Conservation (phyloP, 768 basidiomycete species). For the Suillus bovinus region DNA sequence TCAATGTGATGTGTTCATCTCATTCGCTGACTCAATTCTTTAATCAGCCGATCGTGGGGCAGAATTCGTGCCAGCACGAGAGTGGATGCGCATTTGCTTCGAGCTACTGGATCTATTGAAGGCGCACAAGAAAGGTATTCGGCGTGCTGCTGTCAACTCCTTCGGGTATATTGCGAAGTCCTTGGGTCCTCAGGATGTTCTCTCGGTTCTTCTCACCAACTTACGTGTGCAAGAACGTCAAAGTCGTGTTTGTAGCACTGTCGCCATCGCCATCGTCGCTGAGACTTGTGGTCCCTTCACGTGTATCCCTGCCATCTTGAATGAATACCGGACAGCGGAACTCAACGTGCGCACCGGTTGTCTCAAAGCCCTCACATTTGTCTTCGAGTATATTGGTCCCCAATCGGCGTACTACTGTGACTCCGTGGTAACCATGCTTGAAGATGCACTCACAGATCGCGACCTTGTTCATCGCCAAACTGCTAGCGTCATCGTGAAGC, state of each 20-base stretch:
- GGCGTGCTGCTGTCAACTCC: constrained; percentile 98
- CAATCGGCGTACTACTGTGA: constrained; percentile 97
- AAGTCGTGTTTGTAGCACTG: constrained; percentile 96
- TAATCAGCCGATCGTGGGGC: constrained; percentile 91
- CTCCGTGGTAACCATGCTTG: constrained; percentile 96
- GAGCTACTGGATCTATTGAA: constrained; percentile 95
- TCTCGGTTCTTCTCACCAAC: constrained; percentile 94
- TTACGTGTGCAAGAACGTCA: constrained; percentile 98
- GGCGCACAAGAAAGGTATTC: constrained; percentile 99
- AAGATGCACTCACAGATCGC: constrained; percentile 97
- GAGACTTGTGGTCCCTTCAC: constrained; percentile 98
- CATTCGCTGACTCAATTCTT: constrained; percentile 4
- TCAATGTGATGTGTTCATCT: neutral
- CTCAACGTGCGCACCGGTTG: constrained; percentile 99
- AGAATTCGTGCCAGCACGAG: constrained; percentile 96
- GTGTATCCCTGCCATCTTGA: constrained; percentile 97
- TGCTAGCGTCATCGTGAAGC: constrained; percentile 97
- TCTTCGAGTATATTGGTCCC: constrained; percentile 98
- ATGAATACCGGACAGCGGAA: constrained; percentile 98
- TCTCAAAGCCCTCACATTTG: constrained; percentile 96
- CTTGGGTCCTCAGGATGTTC: constrained; percentile 97
- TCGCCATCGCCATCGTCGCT: constrained; percentile 95
- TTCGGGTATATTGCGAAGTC: constrained; percentile 99
- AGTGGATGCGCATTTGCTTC: constrained; percentile 99
- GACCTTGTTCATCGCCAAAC: constrained; percentile 99